Evolutionary conservation across 176 grass and related monocot genomes (phyloP).

Genomic region (Pharus latifolius): DNA sequence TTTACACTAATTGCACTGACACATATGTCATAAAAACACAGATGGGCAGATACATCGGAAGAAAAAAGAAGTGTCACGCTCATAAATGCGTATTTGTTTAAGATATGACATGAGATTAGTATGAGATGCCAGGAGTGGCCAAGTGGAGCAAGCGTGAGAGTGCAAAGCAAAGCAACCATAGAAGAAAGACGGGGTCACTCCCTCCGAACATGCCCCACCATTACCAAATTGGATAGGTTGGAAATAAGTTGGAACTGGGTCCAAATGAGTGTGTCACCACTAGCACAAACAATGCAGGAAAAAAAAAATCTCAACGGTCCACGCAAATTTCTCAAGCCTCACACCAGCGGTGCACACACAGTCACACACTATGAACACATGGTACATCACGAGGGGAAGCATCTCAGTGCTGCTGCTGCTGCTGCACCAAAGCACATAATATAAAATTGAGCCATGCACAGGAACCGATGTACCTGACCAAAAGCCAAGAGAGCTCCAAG

Average conservation of each 20-base stretch:
- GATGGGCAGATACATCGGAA: background rate
- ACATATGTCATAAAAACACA: too few relatives aligned
- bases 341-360: background rate
- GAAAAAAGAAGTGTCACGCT: background rate
- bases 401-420: background rate
- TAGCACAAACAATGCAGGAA: background rate
- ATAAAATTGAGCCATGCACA: background rate
- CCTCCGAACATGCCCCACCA: constrained; percentile 8
- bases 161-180: background rate
- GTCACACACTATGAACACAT: background rate
- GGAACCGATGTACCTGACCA: background rate
- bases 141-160: background rate
- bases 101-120: constrained; percentile 15
- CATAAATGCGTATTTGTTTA: constrained; percentile 1
- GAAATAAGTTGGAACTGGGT: constrained; percentile 9
- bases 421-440: background rate
- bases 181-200: background rate
- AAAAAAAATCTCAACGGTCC: background rate
- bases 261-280: background rate
- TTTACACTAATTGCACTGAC: too few relatives aligned
- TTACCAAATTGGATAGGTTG: background rate
- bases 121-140: background rate
- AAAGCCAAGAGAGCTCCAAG: background rate
- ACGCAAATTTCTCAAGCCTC: background rate
- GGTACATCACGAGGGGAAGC: constrained; percentile 1